These are phyloP conservation scores for Phytopythium litorale DNA, from an alignment of 352 stramenopile species.

Conservation along the genomic window DNA sequence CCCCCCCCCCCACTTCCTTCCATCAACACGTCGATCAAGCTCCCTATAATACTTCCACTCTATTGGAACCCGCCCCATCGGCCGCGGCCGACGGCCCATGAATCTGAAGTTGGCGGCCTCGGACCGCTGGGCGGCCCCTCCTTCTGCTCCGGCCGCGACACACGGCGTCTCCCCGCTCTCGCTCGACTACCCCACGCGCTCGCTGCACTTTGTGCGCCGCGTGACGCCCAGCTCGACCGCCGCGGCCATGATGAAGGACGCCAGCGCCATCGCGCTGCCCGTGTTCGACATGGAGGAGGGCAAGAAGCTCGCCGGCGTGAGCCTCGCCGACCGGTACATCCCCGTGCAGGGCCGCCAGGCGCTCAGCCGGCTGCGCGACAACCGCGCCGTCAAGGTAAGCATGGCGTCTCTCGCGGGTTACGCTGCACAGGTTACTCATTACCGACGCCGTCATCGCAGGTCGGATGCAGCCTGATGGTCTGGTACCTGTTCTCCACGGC, in stretches of 20 bases:
- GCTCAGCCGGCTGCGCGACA: constrained; percentile 20
- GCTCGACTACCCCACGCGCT: constrained; percentile 5
- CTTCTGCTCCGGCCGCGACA: not conserved
- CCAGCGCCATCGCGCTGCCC: constrained; percentile 21
- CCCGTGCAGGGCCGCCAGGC: constrained; percentile 14
- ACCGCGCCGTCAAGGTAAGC: constrained; percentile 16
- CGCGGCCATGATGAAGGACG: constrained; percentile 12
- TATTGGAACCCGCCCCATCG: not conserved
- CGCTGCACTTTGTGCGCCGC: constrained; percentile 7
- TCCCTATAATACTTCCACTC: not conserved
- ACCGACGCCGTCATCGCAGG: constrained; percentile 10
- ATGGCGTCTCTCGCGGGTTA: not conserved
- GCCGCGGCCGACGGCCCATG: not conserved
- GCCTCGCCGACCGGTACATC: constrained; percentile 14
- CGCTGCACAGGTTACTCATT: not conserved
- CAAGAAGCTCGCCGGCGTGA: constrained; percentile 9
- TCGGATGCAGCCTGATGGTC: constrained; percentile 32
- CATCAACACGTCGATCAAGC: not conserved
- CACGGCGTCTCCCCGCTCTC: constrained; percentile 1
- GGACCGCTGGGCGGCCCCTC: constrained; percentile 2
- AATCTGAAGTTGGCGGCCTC: constrained; percentile 7
- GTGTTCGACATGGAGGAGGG: constrained; percentile 32
- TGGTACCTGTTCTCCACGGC: constrained; percentile 84
- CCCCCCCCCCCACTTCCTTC: not conserved
- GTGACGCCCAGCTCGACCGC: not conserved